Base-by-base conservation (phyloP, 441 rosid genomes). In the Arabidopsis hybrid region DNA sequence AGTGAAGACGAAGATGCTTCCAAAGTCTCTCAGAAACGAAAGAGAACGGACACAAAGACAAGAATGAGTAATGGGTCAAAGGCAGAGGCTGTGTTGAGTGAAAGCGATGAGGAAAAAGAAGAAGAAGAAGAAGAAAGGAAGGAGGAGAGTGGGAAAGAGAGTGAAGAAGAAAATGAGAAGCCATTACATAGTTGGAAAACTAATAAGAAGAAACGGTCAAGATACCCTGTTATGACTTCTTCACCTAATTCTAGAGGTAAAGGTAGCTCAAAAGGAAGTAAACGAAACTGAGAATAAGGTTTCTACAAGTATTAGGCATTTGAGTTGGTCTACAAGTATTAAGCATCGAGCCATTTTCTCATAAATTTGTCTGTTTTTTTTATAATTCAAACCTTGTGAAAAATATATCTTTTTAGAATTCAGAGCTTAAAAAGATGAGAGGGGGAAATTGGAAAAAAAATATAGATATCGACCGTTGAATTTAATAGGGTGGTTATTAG, bases 181-280 rank as follows among this genome's bases (percentile, higher is more conserved):
- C 81, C 79, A 40, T 42, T 89, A 40, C 64, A 85, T 32, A 81
- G 91, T 18, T 95, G 99, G 99, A 93, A 85, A 73, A 78, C 91
- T 36, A 75, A 91, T 74, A 90, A 86, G 81, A 91, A 89, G 89
- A 95, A 89, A 85, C 82, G 98, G 80, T 90, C 98, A 36, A 90
- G 85, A 65, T 87, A 85, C 80, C 74, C 73, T 4, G 36, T 83
- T 32, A 93, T 74, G 16, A 86, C 79, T 76, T 85, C 96, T 35
- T 89, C 98, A 1, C 80, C 96, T 13, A 91, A 89, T 68, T 85
- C 91, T 39, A 88, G 85, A 82, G 98, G 91, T 49, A 91, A 87
- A 53, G 87, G 82, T 67, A 45, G 50, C 50, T 86, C 86, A 47
- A 78, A 76, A 62, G 99, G 89, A 77, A 87, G 87, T 52, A 75